Base-by-base conservation (phyloP, 371 early-diverging fungal genomes). In the Mucor mucedo region DNA sequence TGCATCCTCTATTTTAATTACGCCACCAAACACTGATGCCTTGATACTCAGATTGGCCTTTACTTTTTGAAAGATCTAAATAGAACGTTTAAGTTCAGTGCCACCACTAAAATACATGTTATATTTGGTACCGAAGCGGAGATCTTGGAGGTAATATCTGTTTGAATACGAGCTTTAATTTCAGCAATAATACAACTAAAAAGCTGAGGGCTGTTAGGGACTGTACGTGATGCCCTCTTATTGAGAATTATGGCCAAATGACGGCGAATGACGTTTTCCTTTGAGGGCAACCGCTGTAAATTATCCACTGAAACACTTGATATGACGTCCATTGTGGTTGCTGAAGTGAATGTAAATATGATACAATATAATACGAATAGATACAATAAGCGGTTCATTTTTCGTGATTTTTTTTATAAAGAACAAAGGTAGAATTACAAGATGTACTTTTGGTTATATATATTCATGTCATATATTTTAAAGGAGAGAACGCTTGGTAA, bases 121-220 rank as follows among this genome's bases (percentile, higher is more conserved):
- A 13, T 9, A 42, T 13, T 4, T 42, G 4, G 6, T 10, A 58
- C 58, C 11, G 47, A 47, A 35, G 58, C 58, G 14, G 58, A 58
- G 4, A 58, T 45, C 33, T 58, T 58, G 2, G 48, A 47, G 9
- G 28, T 40, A 14, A 58, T 45, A 2, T 58, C 16, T 32, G 58
- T 47, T 30, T 58, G 58, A 47, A 58, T 58, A 45, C 58, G 45
- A 13, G 48, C 38, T 27, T 48, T 58, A 33, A 58, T 58, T 48
- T 58, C 47, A 33, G 58, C 45, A 8, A 35, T 9, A 33, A 58
- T 58, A 13, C 14, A 3, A 2, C 16, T 39, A 9, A 6, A n/a
- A 16, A 54, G 11, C 39, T 54, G 35, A 39, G 55, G 40, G 16
- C 3, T 54, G n/a, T 33, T 29, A 27, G 55, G 52, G 35, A 35